These are phyloP conservation scores for Agarophyton chilense DNA, from an alignment of 23 red algal genomes.

Conservation along the genomic window DNA sequence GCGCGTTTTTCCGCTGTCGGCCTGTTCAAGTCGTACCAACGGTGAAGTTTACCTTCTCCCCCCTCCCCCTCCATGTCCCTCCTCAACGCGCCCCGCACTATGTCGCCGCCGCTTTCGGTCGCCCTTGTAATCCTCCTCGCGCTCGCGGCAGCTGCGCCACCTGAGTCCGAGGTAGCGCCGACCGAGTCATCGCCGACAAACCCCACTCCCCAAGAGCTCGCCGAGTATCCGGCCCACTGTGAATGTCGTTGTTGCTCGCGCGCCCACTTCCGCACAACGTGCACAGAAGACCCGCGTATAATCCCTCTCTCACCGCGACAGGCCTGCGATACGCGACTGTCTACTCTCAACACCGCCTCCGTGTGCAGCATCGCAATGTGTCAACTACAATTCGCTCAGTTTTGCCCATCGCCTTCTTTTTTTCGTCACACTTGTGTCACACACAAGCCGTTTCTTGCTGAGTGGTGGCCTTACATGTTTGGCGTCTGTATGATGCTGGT, in stretches of 20 bases:
- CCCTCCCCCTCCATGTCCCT: background rate
- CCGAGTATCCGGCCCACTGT: background rate
- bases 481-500: background rate
- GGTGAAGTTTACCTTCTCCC: too few species aligned
- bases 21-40: too few species aligned
- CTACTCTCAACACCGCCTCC: background rate
- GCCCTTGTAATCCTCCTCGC: background rate
- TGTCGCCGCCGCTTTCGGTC: background rate
- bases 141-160: background rate
- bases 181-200: background rate
- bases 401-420: background rate
- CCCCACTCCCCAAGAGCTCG: background rate
- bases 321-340: background rate
- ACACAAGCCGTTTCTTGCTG: background rate
- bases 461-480: constrained; percentile 12
- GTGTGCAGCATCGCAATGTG: constrained; percentile 28
- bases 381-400: background rate
- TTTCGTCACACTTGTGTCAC: constrained; percentile 27
- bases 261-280: constrained; percentile 17
- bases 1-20: too few species aligned
- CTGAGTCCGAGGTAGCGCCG: background rate
- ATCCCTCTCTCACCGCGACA: background rate
- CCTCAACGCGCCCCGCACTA: background rate
- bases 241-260: constrained; percentile 22
- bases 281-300: background rate